Percentiles rank a stretch among this genome's conserved stretches.
phyloP scores from a whole-genome alignment of 768 basidiomycete genomes.

The Suillus placidus region DNA sequence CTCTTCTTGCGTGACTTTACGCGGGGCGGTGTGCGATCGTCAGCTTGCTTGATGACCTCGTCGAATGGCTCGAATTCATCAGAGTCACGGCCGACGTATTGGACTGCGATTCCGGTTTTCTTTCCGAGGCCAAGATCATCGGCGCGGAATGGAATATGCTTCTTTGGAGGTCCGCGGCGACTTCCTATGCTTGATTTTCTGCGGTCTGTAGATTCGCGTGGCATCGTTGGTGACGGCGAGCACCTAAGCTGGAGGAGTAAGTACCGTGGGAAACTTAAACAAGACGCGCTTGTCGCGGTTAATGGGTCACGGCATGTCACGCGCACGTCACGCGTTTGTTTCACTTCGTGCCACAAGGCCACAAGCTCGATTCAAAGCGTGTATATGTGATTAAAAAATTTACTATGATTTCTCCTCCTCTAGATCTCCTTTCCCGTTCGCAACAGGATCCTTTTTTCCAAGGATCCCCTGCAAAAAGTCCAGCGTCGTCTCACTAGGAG shows the following conservation, averaged over 20 bases:
- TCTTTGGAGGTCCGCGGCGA: conserved; percentile 62
- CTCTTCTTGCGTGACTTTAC: conserved; percentile 56
- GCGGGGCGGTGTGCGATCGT: conserved; percentile 63
- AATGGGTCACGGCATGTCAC: conserved; percentile 15
- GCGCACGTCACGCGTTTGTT: conserved; percentile 20
- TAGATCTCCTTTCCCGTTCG: not conserved
- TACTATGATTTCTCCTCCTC: not conserved
- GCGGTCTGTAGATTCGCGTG: conserved; percentile 27
- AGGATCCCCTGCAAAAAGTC: not conserved
- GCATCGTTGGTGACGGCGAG: conserved; percentile 28
- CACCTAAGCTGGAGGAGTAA: conserved; percentile 2
- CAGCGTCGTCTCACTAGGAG: not conserved
- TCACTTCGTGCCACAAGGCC: conserved; percentile 14
- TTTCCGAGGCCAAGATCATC: conserved; percentile 79
- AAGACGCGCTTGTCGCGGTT: conserved; percentile 23
- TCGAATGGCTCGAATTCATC: conserved; percentile 87
- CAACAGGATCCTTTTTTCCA: not conserved
- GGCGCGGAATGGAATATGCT: conserved; percentile 77
- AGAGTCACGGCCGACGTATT: conserved; percentile 68
- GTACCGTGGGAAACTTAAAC: conserved; percentile 31
- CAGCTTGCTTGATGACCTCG: conserved; percentile 69
- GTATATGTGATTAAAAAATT: not conserved
- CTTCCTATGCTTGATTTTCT: conserved; percentile 44
- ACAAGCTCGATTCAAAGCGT: not conserved
- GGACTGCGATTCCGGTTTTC: conserved; percentile 75